Evolutionary conservation across 2,329 filamentous ascomycete species (phyloP).

Genomic region (Colletotrichum sansevieriae): DNA sequence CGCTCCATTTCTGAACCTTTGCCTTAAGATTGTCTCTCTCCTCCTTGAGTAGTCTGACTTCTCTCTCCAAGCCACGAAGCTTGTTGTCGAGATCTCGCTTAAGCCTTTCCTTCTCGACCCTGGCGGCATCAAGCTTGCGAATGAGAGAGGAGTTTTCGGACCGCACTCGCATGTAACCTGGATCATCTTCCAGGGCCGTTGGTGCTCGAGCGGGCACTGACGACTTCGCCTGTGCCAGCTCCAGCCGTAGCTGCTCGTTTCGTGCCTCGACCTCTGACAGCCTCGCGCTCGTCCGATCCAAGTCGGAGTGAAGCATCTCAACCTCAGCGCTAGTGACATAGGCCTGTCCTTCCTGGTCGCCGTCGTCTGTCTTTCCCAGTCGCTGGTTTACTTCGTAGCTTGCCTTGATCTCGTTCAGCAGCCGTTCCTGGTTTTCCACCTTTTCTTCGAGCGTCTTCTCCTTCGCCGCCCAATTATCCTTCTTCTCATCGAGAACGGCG

Average conservation of each 20-base stretch:
- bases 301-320: conserved; percentile 90
- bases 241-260: conserved; percentile 92
- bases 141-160: conserved; percentile 95
- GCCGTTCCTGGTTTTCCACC: conserved; percentile 90
- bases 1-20: conserved; percentile 89
- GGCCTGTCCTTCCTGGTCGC: conserved; percentile 67
- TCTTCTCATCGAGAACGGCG: conserved; percentile 91
- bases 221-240: conserved; percentile 90
- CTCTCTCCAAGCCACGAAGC: conserved; percentile 83
- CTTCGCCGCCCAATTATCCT: conserved; percentile 95
- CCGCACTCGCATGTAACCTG: conserved; percentile 85
- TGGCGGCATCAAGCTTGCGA: conserved; percentile 85
- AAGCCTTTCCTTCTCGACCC: conserved; percentile 86
- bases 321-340: conserved; percentile 89
- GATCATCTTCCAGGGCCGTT: conserved; percentile 85
- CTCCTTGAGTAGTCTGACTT: conserved; percentile 78
- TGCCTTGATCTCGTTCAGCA: conserved; percentile 95
- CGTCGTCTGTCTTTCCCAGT: conserved; percentile 78
- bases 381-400: conserved; percentile 97
- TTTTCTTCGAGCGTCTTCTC: conserved; percentile 94
- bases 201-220: conserved; percentile 72
- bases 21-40: conserved; percentile 84
- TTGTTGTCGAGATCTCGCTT: conserved; percentile 82
- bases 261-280: conserved; percentile 92
- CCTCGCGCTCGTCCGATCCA: conserved; percentile 88